Evolutionary conservation across 257 asterid species (phyloP).

Genomic region (Przewalskia tangutica): DNA sequence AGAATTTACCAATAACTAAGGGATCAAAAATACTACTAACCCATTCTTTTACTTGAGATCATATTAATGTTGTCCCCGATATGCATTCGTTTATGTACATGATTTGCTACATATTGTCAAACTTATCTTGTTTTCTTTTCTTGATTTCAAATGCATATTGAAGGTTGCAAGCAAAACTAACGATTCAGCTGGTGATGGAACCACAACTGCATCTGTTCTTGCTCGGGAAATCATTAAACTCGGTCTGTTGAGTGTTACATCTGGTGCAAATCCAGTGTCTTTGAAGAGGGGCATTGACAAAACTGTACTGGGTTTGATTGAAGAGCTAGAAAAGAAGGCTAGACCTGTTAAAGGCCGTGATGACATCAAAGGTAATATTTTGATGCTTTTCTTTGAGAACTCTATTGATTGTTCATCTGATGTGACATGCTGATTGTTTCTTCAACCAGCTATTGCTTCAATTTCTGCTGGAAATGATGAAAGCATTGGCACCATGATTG

Average conservation of each 20-base stretch:
- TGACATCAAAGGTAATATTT: constrained; percentile 66
- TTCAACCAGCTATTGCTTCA: constrained; percentile 63
- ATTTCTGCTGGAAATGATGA: constrained; percentile 95
- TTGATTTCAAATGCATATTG: background rate
- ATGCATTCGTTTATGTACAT: background rate
- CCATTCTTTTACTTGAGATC: background rate
- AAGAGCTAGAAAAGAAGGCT: constrained; percentile 76
- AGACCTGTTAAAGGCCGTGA: constrained; percentile 94
- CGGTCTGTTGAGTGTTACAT: constrained; percentile 85
- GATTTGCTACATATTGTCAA: background rate
- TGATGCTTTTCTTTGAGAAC: background rate
- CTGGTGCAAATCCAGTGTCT: constrained; percentile 96
- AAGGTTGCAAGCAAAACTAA: constrained; percentile 99
- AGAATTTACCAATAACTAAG: no score
- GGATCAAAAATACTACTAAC: no score
- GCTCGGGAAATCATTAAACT: constrained; percentile 96
- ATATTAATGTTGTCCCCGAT: background rate
- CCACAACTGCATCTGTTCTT: constrained; percentile 87
- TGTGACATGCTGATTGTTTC: background rate
- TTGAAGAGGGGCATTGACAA: constrained; percentile 88
- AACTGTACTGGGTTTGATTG: constrained; percentile 63
- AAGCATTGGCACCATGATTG: constrained; percentile 71
- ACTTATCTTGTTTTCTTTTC: background rate
- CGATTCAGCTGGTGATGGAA: constrained; percentile 99
- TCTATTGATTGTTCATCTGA: background rate